Conservation (phyloP, 2,329 filamentous ascomycete genomes). For the Amylocarpus encephaloides region DNA sequence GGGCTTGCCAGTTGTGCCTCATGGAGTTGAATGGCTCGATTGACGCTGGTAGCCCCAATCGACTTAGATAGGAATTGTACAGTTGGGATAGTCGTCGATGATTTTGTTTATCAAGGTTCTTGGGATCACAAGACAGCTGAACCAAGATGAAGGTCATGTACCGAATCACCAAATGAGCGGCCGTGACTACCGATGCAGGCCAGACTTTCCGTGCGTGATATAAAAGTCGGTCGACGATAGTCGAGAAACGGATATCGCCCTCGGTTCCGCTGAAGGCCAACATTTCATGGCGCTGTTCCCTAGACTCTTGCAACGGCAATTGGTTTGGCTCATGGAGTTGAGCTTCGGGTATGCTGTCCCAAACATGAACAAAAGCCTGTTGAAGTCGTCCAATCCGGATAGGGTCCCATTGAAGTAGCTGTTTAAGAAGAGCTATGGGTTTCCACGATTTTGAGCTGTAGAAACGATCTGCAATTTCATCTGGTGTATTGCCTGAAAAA, state of each 20-base stretch:
- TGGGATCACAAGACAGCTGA: neutral
- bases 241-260: slow-evolving; percentile 16
- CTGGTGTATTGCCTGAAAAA: slow-evolving; percentile 15
- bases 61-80: slow-evolving; percentile 37
- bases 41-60: slow-evolving; percentile 34
- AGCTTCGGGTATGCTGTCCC: slow-evolving; percentile 5
- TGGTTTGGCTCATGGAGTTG: neutral
- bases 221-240: slow-evolving; percentile 22
- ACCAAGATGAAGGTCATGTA: slow-evolving; percentile 15
- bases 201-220: slow-evolving; percentile 25
- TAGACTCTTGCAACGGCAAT: too few species aligned
- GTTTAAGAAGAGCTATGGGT: slow-evolving; percentile 25
- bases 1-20: slow-evolving; percentile 51
- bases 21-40: slow-evolving; percentile 34
- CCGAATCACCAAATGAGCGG: slow-evolving; percentile 21
- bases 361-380: slow-evolving; percentile 12
- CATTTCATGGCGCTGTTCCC: too few species aligned
- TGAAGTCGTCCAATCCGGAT: slow-evolving; percentile 16
- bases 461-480: slow-evolving; percentile 23
- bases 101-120: slow-evolving; percentile 4
- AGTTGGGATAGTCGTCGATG: slow-evolving; percentile 28
- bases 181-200: slow-evolving; percentile 23
- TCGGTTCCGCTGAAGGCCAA: too few species aligned
- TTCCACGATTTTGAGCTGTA: slow-evolving; percentile 9
- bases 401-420: slow-evolving; percentile 22